A percentile compares a stretch with the other conserved stretches of the same genome.
Conservation (phyloP, 2,329 filamentous ascomycete genomes). For the Exutisphaerella laricina region DNA sequence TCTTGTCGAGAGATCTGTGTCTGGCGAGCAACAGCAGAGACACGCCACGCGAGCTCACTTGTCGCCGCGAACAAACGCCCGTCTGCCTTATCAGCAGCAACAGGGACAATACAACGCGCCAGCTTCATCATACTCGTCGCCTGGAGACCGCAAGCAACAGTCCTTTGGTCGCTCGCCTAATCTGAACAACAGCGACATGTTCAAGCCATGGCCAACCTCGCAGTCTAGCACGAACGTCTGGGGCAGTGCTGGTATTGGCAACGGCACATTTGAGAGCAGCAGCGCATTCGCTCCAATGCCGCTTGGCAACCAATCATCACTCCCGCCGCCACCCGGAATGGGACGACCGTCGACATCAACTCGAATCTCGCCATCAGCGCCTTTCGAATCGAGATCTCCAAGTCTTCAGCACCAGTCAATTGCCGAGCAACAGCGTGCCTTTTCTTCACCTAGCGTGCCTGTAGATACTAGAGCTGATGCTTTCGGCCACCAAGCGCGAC, state of each 20-base stretch:
- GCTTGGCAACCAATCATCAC: conserved; percentile 24
- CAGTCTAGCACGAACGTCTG: conserved; percentile 60
- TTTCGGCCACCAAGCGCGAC: conserved; percentile 23
- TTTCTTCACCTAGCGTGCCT: conserved; percentile 25
- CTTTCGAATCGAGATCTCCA: conserved; percentile 24
- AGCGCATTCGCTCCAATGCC: conserved; percentile 29
- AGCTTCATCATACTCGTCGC: conserved; percentile 41
- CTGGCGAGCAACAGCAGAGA: conserved; percentile 11
- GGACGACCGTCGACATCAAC: conserved; percentile 26
- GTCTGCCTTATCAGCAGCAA: conserved; percentile 23
- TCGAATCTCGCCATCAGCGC: conserved; percentile 30
- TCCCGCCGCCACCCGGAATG: conserved; percentile 33
- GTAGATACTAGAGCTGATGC: conserved; percentile 25
- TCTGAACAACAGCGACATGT: conserved; percentile 22
- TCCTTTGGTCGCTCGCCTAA: conserved; percentile 31
- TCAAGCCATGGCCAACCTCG: conserved; percentile 28
- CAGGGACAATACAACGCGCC: conserved; percentile 22
- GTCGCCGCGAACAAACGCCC: conserved; percentile 22
- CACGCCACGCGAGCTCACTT: conserved; percentile 16
- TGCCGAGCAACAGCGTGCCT: conserved; percentile 26
- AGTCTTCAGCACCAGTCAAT: conserved; percentile 23
- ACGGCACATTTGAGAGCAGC: conserved; percentile 62
- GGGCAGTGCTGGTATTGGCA: conserved; percentile 69
- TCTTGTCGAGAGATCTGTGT: conserved; percentile 13
- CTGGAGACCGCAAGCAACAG: conserved; percentile 34